phyloP scores from a whole-genome alignment of 2,329 filamentous ascomycete genomes.

The Lecanosticta acicola region DNA sequence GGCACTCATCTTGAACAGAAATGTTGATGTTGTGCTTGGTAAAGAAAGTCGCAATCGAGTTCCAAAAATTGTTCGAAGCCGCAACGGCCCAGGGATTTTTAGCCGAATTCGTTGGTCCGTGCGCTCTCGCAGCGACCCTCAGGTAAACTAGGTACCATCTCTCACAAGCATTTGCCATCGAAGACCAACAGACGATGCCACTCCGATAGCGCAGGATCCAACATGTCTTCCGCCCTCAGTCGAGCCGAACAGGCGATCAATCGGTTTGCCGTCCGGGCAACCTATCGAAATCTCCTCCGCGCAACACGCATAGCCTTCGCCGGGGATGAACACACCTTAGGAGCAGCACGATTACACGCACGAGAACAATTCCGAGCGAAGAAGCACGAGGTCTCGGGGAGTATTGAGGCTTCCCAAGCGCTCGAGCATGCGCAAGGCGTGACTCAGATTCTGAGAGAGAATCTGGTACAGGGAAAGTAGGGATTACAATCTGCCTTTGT shows the following conservation, averaged over 20 bases:
- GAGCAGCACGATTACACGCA: constrained; percentile 66
- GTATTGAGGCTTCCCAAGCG: constrained; percentile 56
- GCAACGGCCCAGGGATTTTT: not conserved
- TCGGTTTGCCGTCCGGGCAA: constrained; percentile 59
- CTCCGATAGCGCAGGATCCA: constrained; percentile 2
- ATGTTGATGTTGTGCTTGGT: not conserved
- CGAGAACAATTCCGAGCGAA: constrained; percentile 68
- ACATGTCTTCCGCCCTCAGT: not conserved
- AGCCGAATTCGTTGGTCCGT: not conserved
- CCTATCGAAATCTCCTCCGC: constrained; percentile 76
- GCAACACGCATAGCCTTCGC: constrained; percentile 73
- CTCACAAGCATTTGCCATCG: too few relatives aligned
- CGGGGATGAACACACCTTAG: constrained; percentile 67
- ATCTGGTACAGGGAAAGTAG: constrained; percentile 72
- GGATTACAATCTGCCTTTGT: constrained; percentile 2
- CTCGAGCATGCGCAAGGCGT: constrained; percentile 79
- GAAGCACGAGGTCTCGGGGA: constrained; percentile 52
- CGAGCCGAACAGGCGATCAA: constrained; percentile 24
- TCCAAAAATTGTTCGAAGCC: not conserved
- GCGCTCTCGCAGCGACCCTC: too few relatives aligned
- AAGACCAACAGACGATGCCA: not conserved
- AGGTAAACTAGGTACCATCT: too few relatives aligned
- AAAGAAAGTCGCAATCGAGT: not conserved
- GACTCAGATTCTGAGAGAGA: constrained; percentile 70
- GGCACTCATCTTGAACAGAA: constrained; percentile 50